Base-by-base conservation (phyloP, 768 basidiomycete species). In the Lactarius indigo region DNA sequence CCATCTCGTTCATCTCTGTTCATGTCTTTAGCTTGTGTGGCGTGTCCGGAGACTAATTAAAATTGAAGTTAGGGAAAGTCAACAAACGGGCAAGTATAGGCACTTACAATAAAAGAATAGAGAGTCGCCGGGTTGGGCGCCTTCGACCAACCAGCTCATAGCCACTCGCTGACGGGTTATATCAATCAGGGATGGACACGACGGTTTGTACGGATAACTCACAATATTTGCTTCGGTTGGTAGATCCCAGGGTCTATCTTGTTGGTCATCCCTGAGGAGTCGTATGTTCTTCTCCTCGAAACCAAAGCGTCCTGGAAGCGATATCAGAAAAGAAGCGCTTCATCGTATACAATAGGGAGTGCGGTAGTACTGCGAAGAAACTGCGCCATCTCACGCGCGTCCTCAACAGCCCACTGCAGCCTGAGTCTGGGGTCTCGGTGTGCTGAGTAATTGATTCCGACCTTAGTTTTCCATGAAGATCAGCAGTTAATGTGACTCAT, bases 11-110 rank as follows among this genome's bases (percentile, higher is more conserved):
- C 52, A 10, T 60, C 39, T 20, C 59, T 23, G 1, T 35, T 31
- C 59, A 18, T 2, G 41, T 65, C 64, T 10, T 60, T 9, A 2
- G 44, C 15, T 18, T 60, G 59, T 9, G 8, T 2, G 13, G 50
- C 59, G 15, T 65, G 64, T 1, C 64, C 64, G 2, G 64, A 65
- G 17, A 35, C 64, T 65, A n/a, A 33, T 30, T 31, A 10, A 35
- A 12, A 20, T 64, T 4, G 28, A 23, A 10, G 17, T n/a, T 9
- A 5, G n/a, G 30, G 12, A 54, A 0, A 3, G 20, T 35, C 31
- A 35, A 15, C 5, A 57, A 7, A 13, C 33, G 13, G 33, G n/a
- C 8, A 5, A 20, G 52, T 23, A 8, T 44, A 1, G 9, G 7
- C 39, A 35, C 59, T 1, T 42, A 65, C 64, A 65, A 12, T 65